Conservation (phyloP, 305 asterid species). For the Fraxinus albicans region DNA sequence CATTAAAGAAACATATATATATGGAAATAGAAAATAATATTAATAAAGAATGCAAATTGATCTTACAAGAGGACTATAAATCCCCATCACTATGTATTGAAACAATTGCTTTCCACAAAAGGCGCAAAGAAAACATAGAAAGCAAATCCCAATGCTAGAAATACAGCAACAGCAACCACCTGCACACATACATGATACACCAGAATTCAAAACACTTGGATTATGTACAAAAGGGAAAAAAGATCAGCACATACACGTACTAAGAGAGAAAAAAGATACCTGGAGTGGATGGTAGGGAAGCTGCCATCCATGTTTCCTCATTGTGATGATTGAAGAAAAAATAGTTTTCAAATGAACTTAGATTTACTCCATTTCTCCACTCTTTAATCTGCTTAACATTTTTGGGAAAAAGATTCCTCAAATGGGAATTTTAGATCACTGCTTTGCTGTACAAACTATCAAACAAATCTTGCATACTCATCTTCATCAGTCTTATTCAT, state of each 20-base stretch:
- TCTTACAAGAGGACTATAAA: conserved; percentile 91
- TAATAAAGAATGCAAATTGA: conserved; percentile 12
- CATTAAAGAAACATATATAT: conserved; percentile 20
- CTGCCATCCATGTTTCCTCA: conserved; percentile 99
- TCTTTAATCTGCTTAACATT: conserved; percentile 40
- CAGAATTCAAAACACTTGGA: conserved; percentile 20
- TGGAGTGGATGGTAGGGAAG: conserved; percentile 99
- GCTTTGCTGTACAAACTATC: not conserved
- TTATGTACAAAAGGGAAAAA: not conserved
- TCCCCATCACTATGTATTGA: conserved; percentile 83
- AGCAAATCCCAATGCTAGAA: conserved; percentile 97
- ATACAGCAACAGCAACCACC: conserved; percentile 99
- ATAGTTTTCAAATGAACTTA: conserved; percentile 16
- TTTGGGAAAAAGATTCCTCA: conserved; percentile 34
- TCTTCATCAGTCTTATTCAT: too few relatives aligned
- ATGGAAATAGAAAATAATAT: conserved; percentile 21
- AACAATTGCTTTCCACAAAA: conserved; percentile 75
- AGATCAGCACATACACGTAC: not conserved
- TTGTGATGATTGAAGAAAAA: conserved; percentile 39
- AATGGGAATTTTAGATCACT: conserved; percentile 32
- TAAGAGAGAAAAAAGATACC: conserved; percentile 38
- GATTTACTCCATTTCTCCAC: conserved; percentile 30
- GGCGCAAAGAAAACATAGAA: conserved; percentile 99
- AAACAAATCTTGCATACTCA: too few relatives aligned
- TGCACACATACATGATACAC: conserved; percentile 31